Conservation (phyloP, 2,329 filamentous ascomycete genomes). For the Cercospora zeina region DNA sequence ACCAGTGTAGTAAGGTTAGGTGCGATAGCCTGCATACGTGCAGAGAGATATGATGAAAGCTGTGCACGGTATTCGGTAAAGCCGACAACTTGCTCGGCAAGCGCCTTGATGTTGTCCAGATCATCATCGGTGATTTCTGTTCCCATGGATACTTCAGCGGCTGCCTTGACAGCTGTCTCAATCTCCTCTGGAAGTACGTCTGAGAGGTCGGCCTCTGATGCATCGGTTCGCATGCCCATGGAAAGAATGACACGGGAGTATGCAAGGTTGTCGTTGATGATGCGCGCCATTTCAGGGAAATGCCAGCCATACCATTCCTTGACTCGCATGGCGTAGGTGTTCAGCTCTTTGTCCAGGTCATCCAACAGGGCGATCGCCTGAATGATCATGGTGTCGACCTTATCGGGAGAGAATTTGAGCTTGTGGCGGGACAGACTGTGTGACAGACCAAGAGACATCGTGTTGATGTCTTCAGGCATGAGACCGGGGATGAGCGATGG, state of each 20-base stretch:
- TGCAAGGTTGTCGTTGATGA: slow-evolving; percentile 94
- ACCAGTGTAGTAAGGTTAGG: slow-evolving; percentile 93
- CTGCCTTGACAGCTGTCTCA: slow-evolving; percentile 84
- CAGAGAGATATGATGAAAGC: slow-evolving; percentile 83
- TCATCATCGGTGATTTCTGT: slow-evolving; percentile 94
- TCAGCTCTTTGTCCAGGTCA: slow-evolving; percentile 97
- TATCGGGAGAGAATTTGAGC: slow-evolving; percentile 97
- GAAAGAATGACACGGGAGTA: slow-evolving; percentile 85
- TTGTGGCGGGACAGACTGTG: slow-evolving; percentile 97
- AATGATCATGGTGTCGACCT: slow-evolving; percentile 99
- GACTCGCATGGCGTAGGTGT: slow-evolving; percentile 97
- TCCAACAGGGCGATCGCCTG: slow-evolving; percentile 93
- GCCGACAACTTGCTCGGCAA: slow-evolving; percentile 89
- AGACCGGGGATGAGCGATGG: slow-evolving; percentile 88
- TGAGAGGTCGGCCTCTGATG: slow-evolving; percentile 72
- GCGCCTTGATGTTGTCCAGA: slow-evolving; percentile 84
- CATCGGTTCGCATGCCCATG: slow-evolving; percentile 85
- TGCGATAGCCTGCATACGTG: slow-evolving; percentile 94
- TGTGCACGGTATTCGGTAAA: slow-evolving; percentile 89
- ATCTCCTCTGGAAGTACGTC: slow-evolving; percentile 95
- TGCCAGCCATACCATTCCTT: slow-evolving; percentile 99
- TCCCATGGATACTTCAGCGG: slow-evolving; percentile 96
- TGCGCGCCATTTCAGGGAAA: slow-evolving; percentile 96
- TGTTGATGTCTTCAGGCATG: slow-evolving; percentile 79
- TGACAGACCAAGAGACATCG: slow-evolving; percentile 93